Base-by-base conservation (phyloP, 176 grass and related monocot species). In the Carex myosuroides region DNA sequence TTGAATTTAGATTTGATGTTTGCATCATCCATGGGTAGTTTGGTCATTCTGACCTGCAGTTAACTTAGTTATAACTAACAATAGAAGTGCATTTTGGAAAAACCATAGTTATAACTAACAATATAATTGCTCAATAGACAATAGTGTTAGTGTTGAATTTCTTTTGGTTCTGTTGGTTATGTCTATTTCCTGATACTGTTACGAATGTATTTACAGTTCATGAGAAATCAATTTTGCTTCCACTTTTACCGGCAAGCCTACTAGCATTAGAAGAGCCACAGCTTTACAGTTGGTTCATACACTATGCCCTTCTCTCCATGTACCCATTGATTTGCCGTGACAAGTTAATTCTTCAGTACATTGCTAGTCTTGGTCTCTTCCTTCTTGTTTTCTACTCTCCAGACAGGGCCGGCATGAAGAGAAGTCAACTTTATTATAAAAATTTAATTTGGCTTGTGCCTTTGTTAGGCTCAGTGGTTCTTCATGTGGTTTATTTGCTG, bases 161-260 rank as follows among this genome's bases (percentile, higher is more conserved):
- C 13, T 59, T 46, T 85, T 73, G 56, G 4, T 75, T 16, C 6
- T 77, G 9, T 72, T 42, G 6, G 4, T 71, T 57, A 8, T 29
- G 30, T 80, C 24, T 29, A 32, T 81, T 87, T 79, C 32, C 13
- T 76, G 24, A 29, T 76, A 16, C 30, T 26, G 72, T 22, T 32
- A 16, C 32, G 72, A n/a, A 22, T 37, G 12, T 74, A 26, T 86
- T 73, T 94, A 64, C 91, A 95, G 95, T 98, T 65, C 95, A 98
- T 46, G 95, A 98, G 88, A 98, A 98, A 89, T 98, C 95, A 81
- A 98, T 98, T 84, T 82, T 98, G 86, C 89, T 98, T 37, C 95
- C 95, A 85, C 85, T 98, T 81, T 95, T 98, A 85, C 92, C 92
- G 50, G 92, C 91, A 83, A 95, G 92, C 81, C 88, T 95, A 85